Evolutionary conservation across 2,329 filamentous ascomycete genomes (phyloP).

Genomic region (Trichocomaceae sp.): DNA sequence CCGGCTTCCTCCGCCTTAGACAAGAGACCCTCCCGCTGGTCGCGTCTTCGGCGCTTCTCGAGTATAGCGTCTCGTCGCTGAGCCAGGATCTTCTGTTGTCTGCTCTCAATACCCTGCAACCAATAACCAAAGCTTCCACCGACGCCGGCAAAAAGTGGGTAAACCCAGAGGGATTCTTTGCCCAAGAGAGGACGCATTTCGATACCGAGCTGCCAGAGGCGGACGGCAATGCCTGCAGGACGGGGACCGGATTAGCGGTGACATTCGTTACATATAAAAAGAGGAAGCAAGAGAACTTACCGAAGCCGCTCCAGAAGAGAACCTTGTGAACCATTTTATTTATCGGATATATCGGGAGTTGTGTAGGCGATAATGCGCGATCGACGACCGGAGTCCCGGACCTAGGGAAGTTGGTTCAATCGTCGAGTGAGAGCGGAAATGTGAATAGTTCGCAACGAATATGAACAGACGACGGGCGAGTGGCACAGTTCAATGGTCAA

Average conservation of each 20-base stretch:
- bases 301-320: slow-evolving; percentile 65
- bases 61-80: slow-evolving; percentile 74
- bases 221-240: slow-evolving; percentile 71
- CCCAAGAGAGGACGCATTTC: slow-evolving; percentile 96
- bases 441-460: neutral
- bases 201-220: slow-evolving; percentile 95
- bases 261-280: neutral
- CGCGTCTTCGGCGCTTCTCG: slow-evolving; percentile 80
- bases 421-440: neutral
- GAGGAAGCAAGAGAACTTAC: slow-evolving; percentile 49
- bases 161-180: slow-evolving; percentile 77
- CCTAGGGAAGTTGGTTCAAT: neutral
- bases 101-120: slow-evolving; percentile 81
- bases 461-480: neutral
- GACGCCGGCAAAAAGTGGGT: slow-evolving; percentile 78
- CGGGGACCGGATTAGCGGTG: slow-evolving; percentile 8
- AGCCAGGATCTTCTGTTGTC: slow-evolving; percentile 67
- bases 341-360: slow-evolving; percentile 18
- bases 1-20: slow-evolving; percentile 29
- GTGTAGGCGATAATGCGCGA: slow-evolving; percentile 13
- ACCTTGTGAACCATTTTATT: slow-evolving; percentile 45
- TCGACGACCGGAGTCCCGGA: slow-evolving; percentile 4
- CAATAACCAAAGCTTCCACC: slow-evolving; percentile 95
- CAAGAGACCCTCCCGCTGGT: slow-evolving; percentile 53
- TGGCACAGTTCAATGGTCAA: neutral